Base-by-base conservation (phyloP, 2,329 filamentous ascomycete genomes). In the Emergomyces orientalis region DNA sequence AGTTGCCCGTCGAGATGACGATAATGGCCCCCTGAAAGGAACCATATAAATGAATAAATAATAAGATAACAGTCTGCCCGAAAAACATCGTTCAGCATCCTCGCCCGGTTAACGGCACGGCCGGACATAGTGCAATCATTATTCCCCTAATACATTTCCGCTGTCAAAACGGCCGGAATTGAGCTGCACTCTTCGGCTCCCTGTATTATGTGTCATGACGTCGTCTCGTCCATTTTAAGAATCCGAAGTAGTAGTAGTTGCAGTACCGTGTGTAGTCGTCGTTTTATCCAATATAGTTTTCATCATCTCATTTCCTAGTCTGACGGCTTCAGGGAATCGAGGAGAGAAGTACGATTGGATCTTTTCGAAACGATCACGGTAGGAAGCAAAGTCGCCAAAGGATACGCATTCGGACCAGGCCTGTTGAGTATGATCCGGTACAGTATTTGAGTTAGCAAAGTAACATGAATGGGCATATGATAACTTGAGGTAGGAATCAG, bases 221-320 rank as follows among this genome's bases (percentile, higher is more conserved):
- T 34, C 54, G 14, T 57, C 32, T 39, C 34, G 6, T 27, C 14
- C 17, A 8, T 55, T 37, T 32, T 22, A 32, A 5, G 51, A 13
- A 11, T 30, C 32, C 19, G 56, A 11, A 17, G 22, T 59, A 8
- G 1, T 58, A 17, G 56, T 27, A 14, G 55, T 30, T 43, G 37
- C 6, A 54, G 45, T 27, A 22, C 22, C 37, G 37, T 25, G 19
- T 25, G 64, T 65, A 17, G 67, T 64, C 39, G 70, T 71, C 30
- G 88, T 88, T 75, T 90, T 93, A 77, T 93, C 89, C 68, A 97
- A 77, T 70, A 99, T 94, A 54, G 91, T 94, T 80, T 88, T 91
- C 76, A 99, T 95, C 94, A 99, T 99, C 74, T 92, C 88, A 73
- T 97, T 96, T 2, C 94, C 94, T 45, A 99, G 80, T 69, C 87